These are phyloP conservation scores for Pleurotus tuber-regium DNA, from an alignment of 768 basidiomycete species.

Conservation along the genomic window DNA sequence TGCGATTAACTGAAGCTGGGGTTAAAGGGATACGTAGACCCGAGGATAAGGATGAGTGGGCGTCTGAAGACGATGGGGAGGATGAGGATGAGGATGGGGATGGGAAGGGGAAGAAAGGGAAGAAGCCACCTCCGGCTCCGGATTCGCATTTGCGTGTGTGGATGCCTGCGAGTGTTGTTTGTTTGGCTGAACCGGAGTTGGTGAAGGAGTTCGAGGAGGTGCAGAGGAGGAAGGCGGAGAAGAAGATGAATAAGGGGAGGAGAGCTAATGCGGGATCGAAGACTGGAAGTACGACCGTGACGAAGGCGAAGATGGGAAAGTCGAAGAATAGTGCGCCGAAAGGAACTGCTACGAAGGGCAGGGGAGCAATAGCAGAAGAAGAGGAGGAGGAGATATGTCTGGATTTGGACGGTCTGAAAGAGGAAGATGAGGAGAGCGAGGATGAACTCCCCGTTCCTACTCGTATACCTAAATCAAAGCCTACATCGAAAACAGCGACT, in stretches of 20 bases:
- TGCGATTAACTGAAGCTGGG: slow-evolving; percentile 61
- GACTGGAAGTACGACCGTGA: slow-evolving; percentile 15
- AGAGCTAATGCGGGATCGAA: slow-evolving; percentile 14
- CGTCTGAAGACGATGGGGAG: slow-evolving; percentile 43
- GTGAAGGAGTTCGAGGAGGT: slow-evolving; percentile 58
- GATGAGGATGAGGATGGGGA: slow-evolving; percentile 47
- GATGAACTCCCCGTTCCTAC: slow-evolving; percentile 9
- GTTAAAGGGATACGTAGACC: slow-evolving; percentile 58
- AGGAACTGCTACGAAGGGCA: background rate
- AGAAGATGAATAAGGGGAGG: slow-evolving; percentile 45
- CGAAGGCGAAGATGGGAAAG: slow-evolving; percentile 4
- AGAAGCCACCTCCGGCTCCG: slow-evolving; percentile 46
- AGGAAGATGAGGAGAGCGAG: slow-evolving; percentile 8
- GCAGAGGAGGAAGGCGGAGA: slow-evolving; percentile 44
- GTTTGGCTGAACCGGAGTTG: slow-evolving; percentile 61
- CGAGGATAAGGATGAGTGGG: slow-evolving; percentile 47
- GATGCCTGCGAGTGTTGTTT: slow-evolving; percentile 82
- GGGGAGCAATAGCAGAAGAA: background rate
- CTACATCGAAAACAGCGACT: slow-evolving; percentile 17
- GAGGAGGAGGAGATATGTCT: slow-evolving; percentile 1
- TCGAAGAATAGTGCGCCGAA: background rate
- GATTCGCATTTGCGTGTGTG: slow-evolving; percentile 64
- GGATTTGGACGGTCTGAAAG: slow-evolving; percentile 2
- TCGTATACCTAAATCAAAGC: slow-evolving; percentile 11
- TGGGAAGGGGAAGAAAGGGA: slow-evolving; percentile 29